Base-by-base conservation (phyloP, 805 yeast species). In the Teunomyces gatunensis region DNA sequence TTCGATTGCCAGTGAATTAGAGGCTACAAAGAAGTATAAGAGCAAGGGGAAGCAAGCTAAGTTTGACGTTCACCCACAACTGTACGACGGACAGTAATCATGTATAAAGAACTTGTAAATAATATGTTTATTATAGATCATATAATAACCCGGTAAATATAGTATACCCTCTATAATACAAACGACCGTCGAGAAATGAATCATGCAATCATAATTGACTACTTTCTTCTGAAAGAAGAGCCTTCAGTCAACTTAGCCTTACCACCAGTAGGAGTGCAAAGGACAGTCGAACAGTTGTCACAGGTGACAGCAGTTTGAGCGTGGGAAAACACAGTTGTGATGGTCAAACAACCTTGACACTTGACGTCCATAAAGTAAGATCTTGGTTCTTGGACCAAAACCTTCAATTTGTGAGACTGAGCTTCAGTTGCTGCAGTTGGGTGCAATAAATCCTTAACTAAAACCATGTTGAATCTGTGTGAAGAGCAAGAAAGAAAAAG, bases 191-290 rank as follows among this genome's bases (percentile, higher is more conserved):
- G 40, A 37, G 40, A 37, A 37, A 37, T 37, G 40, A 37, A 37
- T 37, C 40, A 37, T 37, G 40, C 40, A 37, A 37, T 37, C 40
- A 37, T 37, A 21, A 34, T n/a, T 37, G 40, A 37, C 61, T 63
- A 69, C 67, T 69, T 69, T 60, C 61, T 67, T 66, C 74, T 68
- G 67, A 67, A 67, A 47, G 74, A 68, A 48, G 65, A 63, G 46
- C 73, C 74, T 65, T 69, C 74, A 52, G 71, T 64, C 64, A 69
- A 67, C 65, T 67, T 67, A 54, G 73, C 71, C 63, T 68, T 68
- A 63, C 73, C 74, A 58, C 74, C 74, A 47, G 74, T 63, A 42
- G 74, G 74, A 50, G 70, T 64, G 55, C 71, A 67, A 58, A 69
- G 65, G 46, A 69, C 69, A 47, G 70, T 66, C 52, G 72, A 59